Base-by-base conservation (phyloP, 2,329 filamentous ascomycete species). In the Aspergillus sp. region DNA sequence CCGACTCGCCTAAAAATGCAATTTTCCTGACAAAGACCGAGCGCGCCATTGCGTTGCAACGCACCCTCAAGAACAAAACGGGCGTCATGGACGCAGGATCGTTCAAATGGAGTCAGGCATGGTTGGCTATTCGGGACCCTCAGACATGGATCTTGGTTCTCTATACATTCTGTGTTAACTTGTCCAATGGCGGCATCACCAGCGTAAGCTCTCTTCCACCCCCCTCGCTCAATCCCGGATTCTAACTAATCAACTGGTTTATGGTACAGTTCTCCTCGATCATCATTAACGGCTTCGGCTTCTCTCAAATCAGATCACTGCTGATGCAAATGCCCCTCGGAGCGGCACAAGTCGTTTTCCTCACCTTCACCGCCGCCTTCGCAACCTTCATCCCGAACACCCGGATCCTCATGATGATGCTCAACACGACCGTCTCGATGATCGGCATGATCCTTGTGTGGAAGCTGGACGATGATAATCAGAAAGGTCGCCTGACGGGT, bases 81-180 rank as follows among this genome's bases (percentile, higher is more conserved):
- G 83, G 83, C 6, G 78, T 85, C 47, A 82, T 84, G 70, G 85
- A 84, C 62, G 72, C 73, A 1, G 76, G 81, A 12, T 61, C 64
- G 0, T 81, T 81, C 67, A 75, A 75, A 57, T 70, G 64, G 68
- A 71, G 75, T 54, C 80, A 81, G 65, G 76, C 79, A 6, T 73
- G 73, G 63, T 60, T 67, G 56, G 67, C 68, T 0, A 52, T 72
- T 4, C 69, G 67, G 11, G 70, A 73, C 50, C 70, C 69, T 7
- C 71, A 73, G 53, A 71, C 71, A 10, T 75, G 72, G 72, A 64
- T 71, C 46, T 57, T 74, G 7, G 69, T 74, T 2, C 26, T 73
- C 6, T 74, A 74, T 39, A 73, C 65, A 0, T 64, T 75, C 5
- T 72, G 65, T 42, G 69, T 72, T 2, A 74, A 74, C 45, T 56